A percentile compares a stretch with the other conserved stretches of the same genome.
phyloP scores from a whole-genome alignment of 305 asterid species.

The Solanum chacoense region DNA sequence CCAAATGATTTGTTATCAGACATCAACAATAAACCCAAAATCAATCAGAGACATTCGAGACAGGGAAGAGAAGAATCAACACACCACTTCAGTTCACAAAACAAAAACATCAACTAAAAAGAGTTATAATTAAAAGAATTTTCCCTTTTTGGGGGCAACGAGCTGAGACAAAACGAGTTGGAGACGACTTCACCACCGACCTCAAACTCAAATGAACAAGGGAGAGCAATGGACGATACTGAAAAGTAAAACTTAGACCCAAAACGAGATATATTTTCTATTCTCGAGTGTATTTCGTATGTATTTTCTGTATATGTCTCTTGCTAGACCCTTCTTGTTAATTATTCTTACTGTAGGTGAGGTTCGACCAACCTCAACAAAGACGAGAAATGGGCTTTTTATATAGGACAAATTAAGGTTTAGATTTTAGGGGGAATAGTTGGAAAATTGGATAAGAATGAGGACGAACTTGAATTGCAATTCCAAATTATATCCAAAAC shows the following conservation, averaged over 20 bases:
- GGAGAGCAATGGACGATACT: neutral
- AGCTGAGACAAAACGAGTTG: neutral
- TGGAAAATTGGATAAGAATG: neutral
- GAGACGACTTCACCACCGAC: neutral
- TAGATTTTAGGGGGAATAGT: neutral
- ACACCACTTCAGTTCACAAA: neutral
- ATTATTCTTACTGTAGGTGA: neutral
- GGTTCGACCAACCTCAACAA: neutral
- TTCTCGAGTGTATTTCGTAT: neutral
- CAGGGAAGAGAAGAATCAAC: neutral
- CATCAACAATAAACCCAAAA: neutral
- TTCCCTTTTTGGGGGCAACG: neutral
- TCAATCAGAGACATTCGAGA: neutral
- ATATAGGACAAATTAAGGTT: neutral
- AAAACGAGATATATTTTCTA: neutral
- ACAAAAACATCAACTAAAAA: neutral
- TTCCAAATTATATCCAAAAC: neutral
- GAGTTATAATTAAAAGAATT: too few species aligned
- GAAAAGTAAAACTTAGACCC: neutral
- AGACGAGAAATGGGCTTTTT: neutral
- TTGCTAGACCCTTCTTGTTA: neutral
- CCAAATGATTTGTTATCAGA: neutral
- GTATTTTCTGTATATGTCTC: neutral
- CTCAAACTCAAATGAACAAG: neutral
- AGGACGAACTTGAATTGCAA: neutral